phyloP scores from a whole-genome alignment of 106 monocot genomes.

The Acanthochlamys bracteata region DNA sequence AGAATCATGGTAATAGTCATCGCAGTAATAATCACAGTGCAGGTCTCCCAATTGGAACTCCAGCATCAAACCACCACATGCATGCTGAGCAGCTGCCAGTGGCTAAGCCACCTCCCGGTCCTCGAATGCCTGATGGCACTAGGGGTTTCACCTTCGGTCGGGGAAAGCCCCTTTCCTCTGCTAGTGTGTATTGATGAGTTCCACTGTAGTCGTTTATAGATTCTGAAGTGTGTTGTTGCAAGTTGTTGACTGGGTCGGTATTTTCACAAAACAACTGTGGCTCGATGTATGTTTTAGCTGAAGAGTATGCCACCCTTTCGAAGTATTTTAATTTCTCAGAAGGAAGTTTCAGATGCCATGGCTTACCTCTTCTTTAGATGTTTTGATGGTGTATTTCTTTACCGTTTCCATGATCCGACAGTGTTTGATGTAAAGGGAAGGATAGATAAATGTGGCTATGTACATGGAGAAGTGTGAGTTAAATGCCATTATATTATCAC shows the following conservation, averaged over 20 bases:
- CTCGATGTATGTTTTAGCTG: not conserved
- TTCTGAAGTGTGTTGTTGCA: not conserved
- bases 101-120: slow-evolving; percentile 57
- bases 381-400: no score
- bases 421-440: no score
- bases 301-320: not conserved
- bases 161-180: slow-evolving; percentile 25
- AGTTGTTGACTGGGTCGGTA: not conserved
- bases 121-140: slow-evolving; percentile 82
- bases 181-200: not conserved
- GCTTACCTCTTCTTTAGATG: no score
- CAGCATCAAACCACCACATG: slow-evolving; percentile 17
- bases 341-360: not conserved
- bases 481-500: no score
- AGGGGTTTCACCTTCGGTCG: slow-evolving; percentile 72
- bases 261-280: not conserved
- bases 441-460: no score
- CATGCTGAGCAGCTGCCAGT: slow-evolving; percentile 20
- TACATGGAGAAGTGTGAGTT: no score
- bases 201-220: not conserved
- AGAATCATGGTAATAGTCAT: slow-evolving; percentile 26
- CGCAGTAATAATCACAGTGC: not conserved
- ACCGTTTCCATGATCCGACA: no score
- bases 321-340: not conserved
- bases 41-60: slow-evolving; percentile 30